A percentile compares a stretch with the other conserved stretches of the same genome.
phyloP scores from a whole-genome alignment of 2,329 filamentous ascomycete species.

The Verticillium isaacii region DNA sequence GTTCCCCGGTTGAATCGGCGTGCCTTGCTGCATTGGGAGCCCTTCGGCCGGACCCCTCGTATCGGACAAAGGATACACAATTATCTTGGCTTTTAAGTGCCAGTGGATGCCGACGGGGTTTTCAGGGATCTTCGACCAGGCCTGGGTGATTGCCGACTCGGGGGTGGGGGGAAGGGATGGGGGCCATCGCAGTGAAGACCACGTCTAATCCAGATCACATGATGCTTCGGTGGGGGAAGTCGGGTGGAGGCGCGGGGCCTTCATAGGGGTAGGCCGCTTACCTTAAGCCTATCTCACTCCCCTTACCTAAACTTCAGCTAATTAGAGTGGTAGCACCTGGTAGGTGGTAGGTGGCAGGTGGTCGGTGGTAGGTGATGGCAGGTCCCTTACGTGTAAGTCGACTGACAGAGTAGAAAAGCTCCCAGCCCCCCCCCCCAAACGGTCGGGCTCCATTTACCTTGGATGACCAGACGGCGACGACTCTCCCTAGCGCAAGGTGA shows the following conservation, averaged over 20 bases:
- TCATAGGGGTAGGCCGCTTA: no score
- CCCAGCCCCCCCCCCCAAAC: not conserved
- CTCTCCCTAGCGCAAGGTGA: not conserved
- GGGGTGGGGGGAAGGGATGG: not conserved
- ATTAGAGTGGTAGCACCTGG: no score
- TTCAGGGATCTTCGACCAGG: not conserved
- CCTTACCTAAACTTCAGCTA: no score
- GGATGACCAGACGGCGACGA: not conserved
- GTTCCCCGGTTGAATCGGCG: not conserved
- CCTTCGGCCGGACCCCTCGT: not conserved
- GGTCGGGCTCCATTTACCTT: not conserved
- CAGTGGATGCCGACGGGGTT: not conserved
- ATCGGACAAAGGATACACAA: not conserved
- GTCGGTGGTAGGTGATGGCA: no score
- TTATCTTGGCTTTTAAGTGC: not conserved
- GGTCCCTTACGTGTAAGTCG: no score
- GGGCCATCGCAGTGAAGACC: no score
- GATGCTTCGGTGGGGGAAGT: no score
- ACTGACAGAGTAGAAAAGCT: not conserved
- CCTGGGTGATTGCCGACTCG: not conserved
- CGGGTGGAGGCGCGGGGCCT: no score
- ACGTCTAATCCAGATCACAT: no score
- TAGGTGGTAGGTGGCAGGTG: no score
- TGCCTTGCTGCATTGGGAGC: not conserved
- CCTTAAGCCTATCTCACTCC: no score